These are phyloP conservation scores for Protomyces arabidopsidicola DNA, from an alignment of 1,139 yeast species.

Conservation along the genomic window DNA sequence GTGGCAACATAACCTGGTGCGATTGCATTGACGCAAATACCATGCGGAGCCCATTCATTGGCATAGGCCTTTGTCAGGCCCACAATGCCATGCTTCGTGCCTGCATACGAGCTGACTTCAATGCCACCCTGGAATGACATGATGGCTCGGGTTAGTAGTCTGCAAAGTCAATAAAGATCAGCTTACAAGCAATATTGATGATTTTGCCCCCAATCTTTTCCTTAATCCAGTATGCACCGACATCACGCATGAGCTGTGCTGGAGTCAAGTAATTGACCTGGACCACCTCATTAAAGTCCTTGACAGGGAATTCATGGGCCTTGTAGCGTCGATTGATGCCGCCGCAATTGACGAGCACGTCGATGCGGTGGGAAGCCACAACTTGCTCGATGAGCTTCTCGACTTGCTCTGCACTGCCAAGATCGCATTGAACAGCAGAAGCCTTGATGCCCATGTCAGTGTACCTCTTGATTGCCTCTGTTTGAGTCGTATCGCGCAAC, in stretches of 20 bases:
- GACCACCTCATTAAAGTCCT: conserved; percentile 47
- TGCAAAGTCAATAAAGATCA: not conserved
- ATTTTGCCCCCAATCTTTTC: conserved; percentile 55
- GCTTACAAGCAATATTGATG: conserved; percentile 52
- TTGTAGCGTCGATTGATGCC: conserved; percentile 47
- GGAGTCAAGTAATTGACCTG: conserved; percentile 51
- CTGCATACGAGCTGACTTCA: conserved; percentile 49
- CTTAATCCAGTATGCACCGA: conserved; percentile 48
- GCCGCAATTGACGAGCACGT: conserved; percentile 54
- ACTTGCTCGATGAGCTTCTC: conserved; percentile 37
- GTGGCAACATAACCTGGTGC: conserved; percentile 57
- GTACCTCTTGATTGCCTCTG: conserved; percentile 17
- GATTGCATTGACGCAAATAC: conserved; percentile 52
- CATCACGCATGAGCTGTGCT: conserved; percentile 46
- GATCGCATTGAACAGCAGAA: conserved; percentile 36
- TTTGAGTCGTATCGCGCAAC: conserved; percentile 14
- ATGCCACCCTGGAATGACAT: conserved; percentile 47
- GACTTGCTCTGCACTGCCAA: conserved; percentile 38
- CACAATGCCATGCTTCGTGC: conserved; percentile 52
- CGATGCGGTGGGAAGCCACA: conserved; percentile 42
- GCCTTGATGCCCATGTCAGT: conserved; percentile 37
- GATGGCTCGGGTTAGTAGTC: conserved; percentile 39
- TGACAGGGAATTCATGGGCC: conserved; percentile 43
- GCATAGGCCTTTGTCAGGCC: conserved; percentile 50
- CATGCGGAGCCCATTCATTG: conserved; percentile 52